Base-by-base conservation (phyloP, 768 basidiomycete genomes). In the Jaapia argillacea region DNA sequence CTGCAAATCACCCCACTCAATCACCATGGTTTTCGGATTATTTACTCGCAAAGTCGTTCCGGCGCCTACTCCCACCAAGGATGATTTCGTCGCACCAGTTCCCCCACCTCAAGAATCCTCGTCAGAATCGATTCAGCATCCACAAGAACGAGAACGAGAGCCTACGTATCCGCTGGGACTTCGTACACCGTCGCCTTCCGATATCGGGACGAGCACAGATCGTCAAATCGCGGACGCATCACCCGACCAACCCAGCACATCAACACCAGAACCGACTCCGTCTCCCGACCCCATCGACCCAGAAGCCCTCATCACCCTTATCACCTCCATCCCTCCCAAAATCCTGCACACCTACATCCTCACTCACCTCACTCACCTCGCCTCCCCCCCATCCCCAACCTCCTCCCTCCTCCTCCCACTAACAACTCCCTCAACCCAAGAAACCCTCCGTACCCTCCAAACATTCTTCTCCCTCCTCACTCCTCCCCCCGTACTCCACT, bases 401-500 rank as follows among this genome's bases (percentile, higher is more conserved):
- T 51, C 67, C 12, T 59, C 69, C 14, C n/a, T n/a, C n/a, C n/a
- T n/a, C n/a, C n/a, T n/a, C n/a, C n/a, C n/a, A n/a, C n/a, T n/a
- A n/a, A n/a, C n/a, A n/a, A n/a, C n/a, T n/a, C n/a, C n/a, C n/a
- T n/a, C n/a, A n/a, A n/a, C n/a, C n/a, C n/a, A n/a, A n/a, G n/a
- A n/a, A n/a, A n/a, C n/a, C n/a, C n/a, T n/a, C n/a, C n/a, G n/a
- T n/a, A n/a, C n/a, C n/a, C n/a, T 87, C 4, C 63, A 72, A 2
- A 36, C 63, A 0, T 87, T 87, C 59, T 85, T 85, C 56, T 58
- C 71, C 4, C 54, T 68, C 2, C 76, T 88, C 37, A 62, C 67
- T 0, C 81, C 81, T 0, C 85, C 85, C 1, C 82, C 81, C 2
- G 62, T 65, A 31, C 65, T 85, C 6, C 85, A 89, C 50, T 89